Evolutionary conservation across 1,284 basidiomycete species (phyloP).

Genomic region (Sporisorium sorghi): DNA sequence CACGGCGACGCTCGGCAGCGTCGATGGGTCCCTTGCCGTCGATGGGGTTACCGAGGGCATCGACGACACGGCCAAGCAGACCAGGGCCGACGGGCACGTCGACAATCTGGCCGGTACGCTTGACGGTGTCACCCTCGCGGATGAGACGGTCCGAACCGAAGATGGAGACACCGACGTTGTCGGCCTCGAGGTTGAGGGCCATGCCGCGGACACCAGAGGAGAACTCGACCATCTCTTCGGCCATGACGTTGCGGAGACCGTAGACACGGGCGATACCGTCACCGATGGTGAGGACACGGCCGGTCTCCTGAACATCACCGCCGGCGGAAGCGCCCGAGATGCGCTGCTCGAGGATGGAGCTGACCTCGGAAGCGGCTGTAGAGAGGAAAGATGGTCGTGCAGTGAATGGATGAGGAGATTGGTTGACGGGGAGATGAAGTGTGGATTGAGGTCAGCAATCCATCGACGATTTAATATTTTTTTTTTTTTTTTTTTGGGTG

Average conservation of each 20-base stretch:
- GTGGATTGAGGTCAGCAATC: background rate
- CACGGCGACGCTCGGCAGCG: conserved; percentile 90
- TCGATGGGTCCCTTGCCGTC: conserved; percentile 99
- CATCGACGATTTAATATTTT: background rate
- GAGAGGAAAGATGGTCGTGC: conserved; percentile 1
- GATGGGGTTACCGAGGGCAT: conserved; percentile 98
- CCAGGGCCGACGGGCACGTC: conserved; percentile 97
- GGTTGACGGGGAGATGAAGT: background rate
- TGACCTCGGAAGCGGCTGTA: conserved; percentile 96
- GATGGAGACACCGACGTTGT: conserved; percentile 99
- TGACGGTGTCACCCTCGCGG: conserved; percentile 99
- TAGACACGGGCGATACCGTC: conserved; percentile 99
- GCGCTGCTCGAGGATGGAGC: conserved; percentile 97
- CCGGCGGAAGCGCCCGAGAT: conserved; percentile 91
- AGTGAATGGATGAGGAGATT: background rate
- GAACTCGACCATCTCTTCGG: conserved; percentile 99
- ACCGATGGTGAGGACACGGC: conserved; percentile 98
- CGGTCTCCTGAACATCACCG: conserved; percentile 97
- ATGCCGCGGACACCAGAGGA: conserved; percentile 90
- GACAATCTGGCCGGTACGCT: conserved; percentile 99
- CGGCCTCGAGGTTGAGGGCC: conserved; percentile 99
- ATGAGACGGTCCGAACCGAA: conserved; percentile 99
- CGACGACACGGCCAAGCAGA: conserved; percentile 97
- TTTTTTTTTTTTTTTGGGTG: background rate
- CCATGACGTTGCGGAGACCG: conserved; percentile 81